A percentile compares a stretch with the other conserved stretches of the same genome.
Evolutionary conservation across 345 rosid species (phyloP).

Genomic region (Eutrema yunnanense): DNA sequence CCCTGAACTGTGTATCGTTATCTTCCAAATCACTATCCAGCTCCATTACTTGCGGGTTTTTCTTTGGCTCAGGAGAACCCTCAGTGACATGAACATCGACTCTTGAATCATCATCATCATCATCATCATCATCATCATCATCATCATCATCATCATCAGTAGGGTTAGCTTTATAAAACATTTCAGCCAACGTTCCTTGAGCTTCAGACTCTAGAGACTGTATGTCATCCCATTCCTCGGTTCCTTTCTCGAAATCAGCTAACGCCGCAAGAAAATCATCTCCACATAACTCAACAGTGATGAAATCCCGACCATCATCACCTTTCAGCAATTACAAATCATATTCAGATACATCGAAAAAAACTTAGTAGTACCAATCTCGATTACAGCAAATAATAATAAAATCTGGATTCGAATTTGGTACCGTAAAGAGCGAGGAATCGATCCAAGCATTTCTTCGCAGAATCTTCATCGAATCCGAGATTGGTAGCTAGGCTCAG

Average conservation of each 20-base stretch:
- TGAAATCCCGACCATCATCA: constrained; percentile 73
- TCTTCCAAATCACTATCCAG: constrained; percentile 54
- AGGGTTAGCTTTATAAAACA: constrained; percentile 38
- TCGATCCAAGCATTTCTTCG: constrained; percentile 53
- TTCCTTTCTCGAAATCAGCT: constrained; percentile 65
- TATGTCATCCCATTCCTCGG: constrained; percentile 90
- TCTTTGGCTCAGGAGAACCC: constrained; percentile 48
- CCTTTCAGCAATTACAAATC: constrained; percentile 35
- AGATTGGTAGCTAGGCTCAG: constrained; percentile 58
- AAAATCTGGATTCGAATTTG: neutral
- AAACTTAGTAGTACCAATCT: neutral
- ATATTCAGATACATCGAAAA: neutral
- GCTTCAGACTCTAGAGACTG: constrained; percentile 65
- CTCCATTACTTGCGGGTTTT: constrained; percentile 34
- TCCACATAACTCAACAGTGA: constrained; percentile 76
- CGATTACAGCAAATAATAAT: neutral
- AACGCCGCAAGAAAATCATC: constrained; percentile 79
- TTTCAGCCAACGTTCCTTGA: constrained; percentile 55
- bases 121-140: neutral
- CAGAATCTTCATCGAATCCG: constrained; percentile 69
- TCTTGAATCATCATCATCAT: constrained; percentile 1
- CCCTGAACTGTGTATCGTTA: neutral
- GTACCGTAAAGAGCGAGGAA: constrained; percentile 76
- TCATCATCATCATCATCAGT: neutral
- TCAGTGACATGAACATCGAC: constrained; percentile 37